Base-by-base conservation (phyloP, 768 basidiomycete species). In the Tubosaeta sp. region DNA sequence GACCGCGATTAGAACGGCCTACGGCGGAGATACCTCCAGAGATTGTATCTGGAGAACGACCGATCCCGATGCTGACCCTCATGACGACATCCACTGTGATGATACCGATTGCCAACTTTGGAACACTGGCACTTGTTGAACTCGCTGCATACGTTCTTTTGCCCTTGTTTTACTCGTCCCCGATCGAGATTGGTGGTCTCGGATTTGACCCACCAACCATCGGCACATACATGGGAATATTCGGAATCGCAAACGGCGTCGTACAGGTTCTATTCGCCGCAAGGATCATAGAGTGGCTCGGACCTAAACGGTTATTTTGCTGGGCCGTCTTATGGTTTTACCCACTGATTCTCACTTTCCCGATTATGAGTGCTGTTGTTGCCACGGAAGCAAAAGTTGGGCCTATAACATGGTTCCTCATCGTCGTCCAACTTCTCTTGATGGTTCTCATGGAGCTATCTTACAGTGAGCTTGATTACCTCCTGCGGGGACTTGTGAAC, bases 111-210 rank as follows among this genome's bases (percentile, higher is more conserved):
- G 49, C 59, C 44, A 79, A 76, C 51, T 79, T 77, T 56, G 68
- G 64, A 36, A 54, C 61, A 7, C 62, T 79, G 14, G 68, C 68
- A 6, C 69, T 82, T 14, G 56, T 76, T 12, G 74, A 78, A 32
- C 72, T 76, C 24, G 59, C 68, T 6, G 51, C 71, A 44, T 36
- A 57, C 24, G 71, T 71, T n/a, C 66, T 82, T 11, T 25, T 69
- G 0, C 79, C 81, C 2, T 61, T 81, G 31, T 75, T 79, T 58
- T 71, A 70, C 44, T 66, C 75, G 25, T 72, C 74, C 2, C 73
- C 80, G 0, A 60, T 73, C 19, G 61, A 61, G 19, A 60, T 72
- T 4, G 76, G 79, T 4, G 77, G 78, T 1, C 63, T 77, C 13
- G 73, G 69, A 14, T 61, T 79, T 6, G 36, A 65, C 0, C 75